Evolutionary conservation across 176 grass and related monocot genomes (phyloP).

Genomic region (Carex kokanica): DNA sequence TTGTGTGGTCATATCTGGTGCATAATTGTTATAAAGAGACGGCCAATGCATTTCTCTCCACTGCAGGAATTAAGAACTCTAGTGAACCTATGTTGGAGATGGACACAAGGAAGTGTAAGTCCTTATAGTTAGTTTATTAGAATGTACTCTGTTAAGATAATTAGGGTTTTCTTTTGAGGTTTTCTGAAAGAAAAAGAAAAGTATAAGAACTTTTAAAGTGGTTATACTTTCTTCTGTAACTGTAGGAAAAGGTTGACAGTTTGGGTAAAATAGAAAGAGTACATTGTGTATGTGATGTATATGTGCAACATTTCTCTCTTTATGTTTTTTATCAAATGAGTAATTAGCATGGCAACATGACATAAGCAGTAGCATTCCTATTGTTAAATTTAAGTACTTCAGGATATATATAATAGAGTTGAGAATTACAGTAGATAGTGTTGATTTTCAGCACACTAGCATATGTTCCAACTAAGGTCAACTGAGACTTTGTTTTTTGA

Average conservation of each 20-base stretch:
- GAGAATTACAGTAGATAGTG: background rate
- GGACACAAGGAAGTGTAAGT: conserved; percentile 89
- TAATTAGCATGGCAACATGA: background rate
- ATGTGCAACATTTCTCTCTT: background rate
- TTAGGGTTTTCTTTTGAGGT: conserved; percentile 2
- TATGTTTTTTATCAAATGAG: background rate
- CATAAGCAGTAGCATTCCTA: background rate
- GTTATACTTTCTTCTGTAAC: background rate
- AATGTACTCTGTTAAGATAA: background rate
- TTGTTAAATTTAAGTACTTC: background rate
- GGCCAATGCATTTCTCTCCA: conserved; percentile 72
- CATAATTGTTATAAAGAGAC: conserved; percentile 99
- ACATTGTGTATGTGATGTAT: background rate
- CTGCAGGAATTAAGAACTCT: conserved; percentile 60
- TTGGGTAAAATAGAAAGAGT: background rate
- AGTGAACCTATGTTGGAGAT: conserved; percentile 68
- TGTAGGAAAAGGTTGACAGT: background rate
- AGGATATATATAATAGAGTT: background rate
- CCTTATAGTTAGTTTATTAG: conserved; percentile 2
- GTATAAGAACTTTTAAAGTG: background rate
- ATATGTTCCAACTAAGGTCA: background rate
- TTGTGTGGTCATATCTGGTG: conserved; percentile 92
- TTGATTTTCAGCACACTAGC: background rate
- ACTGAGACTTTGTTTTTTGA: background rate
- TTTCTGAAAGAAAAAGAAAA: background rate